phyloP scores from a whole-genome alignment of 768 basidiomycete species.

The Boletus vermiculosoides region DNA sequence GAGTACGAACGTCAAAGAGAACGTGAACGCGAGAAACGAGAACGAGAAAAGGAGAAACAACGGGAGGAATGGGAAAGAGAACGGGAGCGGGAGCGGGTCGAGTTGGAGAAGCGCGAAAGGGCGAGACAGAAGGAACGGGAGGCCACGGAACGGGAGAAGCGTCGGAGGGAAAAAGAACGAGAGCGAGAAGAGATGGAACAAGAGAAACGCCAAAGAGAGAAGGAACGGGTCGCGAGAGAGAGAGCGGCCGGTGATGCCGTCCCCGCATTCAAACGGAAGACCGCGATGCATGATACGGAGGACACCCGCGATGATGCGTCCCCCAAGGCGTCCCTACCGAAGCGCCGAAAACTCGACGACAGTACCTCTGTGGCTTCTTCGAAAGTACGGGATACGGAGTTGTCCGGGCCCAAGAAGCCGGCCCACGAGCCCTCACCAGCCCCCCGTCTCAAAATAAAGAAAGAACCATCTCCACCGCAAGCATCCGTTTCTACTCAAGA shows the following conservation, averaged over 20 bases:
- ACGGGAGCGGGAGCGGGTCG: slow-evolving; percentile 16
- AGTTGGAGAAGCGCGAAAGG: slow-evolving; percentile 23
- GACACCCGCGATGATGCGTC: slow-evolving; percentile 29
- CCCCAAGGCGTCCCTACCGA: slow-evolving; percentile 24
- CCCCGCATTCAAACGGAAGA: slow-evolving; percentile 42
- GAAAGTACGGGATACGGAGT: slow-evolving; percentile 25
- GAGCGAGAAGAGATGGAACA: slow-evolving; percentile 24
- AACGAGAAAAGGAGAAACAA: slow-evolving; percentile 23
- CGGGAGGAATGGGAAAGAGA: slow-evolving; percentile 24
- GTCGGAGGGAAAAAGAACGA: slow-evolving; percentile 21
- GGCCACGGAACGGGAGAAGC: slow-evolving; percentile 25
- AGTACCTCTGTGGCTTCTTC: slow-evolving; percentile 18
- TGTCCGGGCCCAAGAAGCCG: slow-evolving; percentile 37
- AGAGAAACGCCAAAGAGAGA: slow-evolving; percentile 25
- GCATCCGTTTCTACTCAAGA: slow-evolving; percentile 14
- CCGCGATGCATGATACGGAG: slow-evolving; percentile 29
- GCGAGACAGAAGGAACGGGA: slow-evolving; percentile 23
- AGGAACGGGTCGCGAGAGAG: slow-evolving; percentile 25
- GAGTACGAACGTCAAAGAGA: slow-evolving; percentile 26
- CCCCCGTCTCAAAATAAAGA: slow-evolving; percentile 36
- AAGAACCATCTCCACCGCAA: slow-evolving; percentile 34
- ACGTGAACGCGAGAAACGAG: slow-evolving; percentile 25
- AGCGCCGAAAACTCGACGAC: slow-evolving; percentile 46
- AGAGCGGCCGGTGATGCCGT: slow-evolving; percentile 11
- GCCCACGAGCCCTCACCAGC: slow-evolving; percentile 24